Base-by-base conservation (phyloP, 1,139 yeast species). In the Meyerozyma sp. region DNA sequence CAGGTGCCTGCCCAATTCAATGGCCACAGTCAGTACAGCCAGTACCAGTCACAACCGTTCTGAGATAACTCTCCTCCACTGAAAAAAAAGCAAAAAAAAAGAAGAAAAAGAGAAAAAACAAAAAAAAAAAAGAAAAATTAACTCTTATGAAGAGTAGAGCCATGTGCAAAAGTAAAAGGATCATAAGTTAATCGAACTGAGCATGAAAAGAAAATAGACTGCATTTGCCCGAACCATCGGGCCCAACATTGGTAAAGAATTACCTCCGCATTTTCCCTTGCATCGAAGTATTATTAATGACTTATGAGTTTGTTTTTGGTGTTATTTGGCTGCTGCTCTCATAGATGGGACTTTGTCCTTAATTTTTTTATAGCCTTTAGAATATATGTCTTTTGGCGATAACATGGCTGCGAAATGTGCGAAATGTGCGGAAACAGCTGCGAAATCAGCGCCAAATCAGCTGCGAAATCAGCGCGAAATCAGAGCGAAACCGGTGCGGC, bases 1-100 rank as follows among this genome's bases (percentile, higher is more conserved):
- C 35, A 30, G 20, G 36, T 23, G 20, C 41, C 28, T 29, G 36
- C 27, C 28, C 36, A 32, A 26, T 36, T 41, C 26, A 30, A 32
- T 37, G 36, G 35, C 21, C 35, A 36, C 3, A 21, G 32, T 10
- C 44, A 39, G 34, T 42, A 42, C 34, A 42, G 44, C 25, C 44
- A 42, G 30, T 42, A 42, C 32, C 47, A 44, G 32, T 37, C 41
- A 42, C 41, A 44, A 42, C 50, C 43, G 39, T 36, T 36, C 18
- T 20, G 41, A 40, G 38, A 38, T 36, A 40, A 30, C 14, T 25
- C 21, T 27, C 16, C 16, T 42, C 37, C 34, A 30, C 18, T 7
- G 39, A 44, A 46, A 42, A 41, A 36, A 44, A 45, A 46, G 39
- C 40, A 39, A 40, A 36, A 44, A 49, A 43, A 44, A 44, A 40